Evolutionary conservation across 106 monocot species (phyloP), one percentile per base, ranked within the genome.

Genomic region (Posidonia australis): DNA sequence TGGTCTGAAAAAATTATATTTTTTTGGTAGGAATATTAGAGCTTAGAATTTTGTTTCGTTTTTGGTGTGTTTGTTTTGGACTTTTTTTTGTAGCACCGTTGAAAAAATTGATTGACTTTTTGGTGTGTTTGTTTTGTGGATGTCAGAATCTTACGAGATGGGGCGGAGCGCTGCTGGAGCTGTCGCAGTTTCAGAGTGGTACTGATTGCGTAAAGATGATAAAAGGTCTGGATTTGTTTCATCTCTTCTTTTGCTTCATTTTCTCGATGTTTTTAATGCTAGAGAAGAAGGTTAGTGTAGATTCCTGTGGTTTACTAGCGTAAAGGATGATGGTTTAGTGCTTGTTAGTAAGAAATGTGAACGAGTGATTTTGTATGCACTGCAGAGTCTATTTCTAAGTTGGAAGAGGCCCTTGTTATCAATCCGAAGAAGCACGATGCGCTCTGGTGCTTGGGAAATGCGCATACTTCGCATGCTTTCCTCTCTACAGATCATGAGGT

Each of bases 391-490:
- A 64, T 82, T 51, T 74, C 78, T 13, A 90, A 81, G 73, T 67
- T 96, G 80, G 96, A 96, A 74, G 82, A 96, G 59, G 90, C 96
- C 4, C 64, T 96, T 45, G 74, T 68, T 53, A 62, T 90, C 42
- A 77, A 84, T 67, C 96, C 96, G 5, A 74, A n/a, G 22, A 96
- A 87, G 78, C 83, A 84, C 49, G 90, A 96, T 43, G 64, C 86
- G 0, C 61, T 96, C 0, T 90, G 96, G 90, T 86, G 84, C 68
- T 73, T 96, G 58, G 96, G 96, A 14, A 96, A 96, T 70, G 90
- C 96, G 1, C 76, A 86, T 57, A 96, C 90, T 20, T 87, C 86
- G 17, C 79, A 77, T 65, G 96, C 80, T 6, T 96, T 96, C 41
- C 72, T 67, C 43, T 67, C 73, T 0, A 60, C 73, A 0, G 90